Conservation (phyloP, 306 rosid species). For the Cucurbita pepo region DNA sequence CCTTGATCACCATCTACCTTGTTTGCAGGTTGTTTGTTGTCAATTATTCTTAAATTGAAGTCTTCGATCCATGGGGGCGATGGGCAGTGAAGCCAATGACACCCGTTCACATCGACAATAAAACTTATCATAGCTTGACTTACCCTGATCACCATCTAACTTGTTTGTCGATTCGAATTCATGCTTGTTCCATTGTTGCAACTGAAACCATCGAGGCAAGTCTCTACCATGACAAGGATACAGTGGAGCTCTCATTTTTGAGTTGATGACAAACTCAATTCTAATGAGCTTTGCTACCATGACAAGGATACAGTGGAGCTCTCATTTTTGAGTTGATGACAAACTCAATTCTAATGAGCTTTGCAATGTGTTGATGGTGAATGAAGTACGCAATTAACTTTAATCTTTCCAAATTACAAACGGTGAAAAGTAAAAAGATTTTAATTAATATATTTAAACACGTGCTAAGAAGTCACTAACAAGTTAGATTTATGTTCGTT, state of each 20-base stretch:
- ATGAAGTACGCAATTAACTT: background rate
- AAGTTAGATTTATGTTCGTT: too few relatives aligned
- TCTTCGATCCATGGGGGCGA: background rate
- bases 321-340: too few relatives aligned
- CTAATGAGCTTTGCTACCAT: too few relatives aligned
- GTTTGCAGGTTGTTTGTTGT: background rate
- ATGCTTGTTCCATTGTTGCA: background rate
- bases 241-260: background rate
- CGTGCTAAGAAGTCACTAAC: too few relatives aligned
- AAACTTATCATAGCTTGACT: background rate
- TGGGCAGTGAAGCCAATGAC: background rate
- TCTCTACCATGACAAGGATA: background rate
- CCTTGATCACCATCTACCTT: background rate
- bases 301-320: too few relatives aligned
- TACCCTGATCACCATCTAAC: background rate
- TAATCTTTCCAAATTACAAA: background rate
- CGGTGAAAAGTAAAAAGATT: too few relatives aligned
- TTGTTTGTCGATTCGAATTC: background rate
- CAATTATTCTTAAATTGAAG: background rate
- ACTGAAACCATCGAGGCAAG: background rate
- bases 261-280: too few relatives aligned
- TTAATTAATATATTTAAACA: too few relatives aligned
- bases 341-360: too few relatives aligned
- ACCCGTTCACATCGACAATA: background rate
- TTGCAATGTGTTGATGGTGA: background rate